Evolutionary conservation across 805 yeast species (phyloP).

Genomic region (Metschnikowia colocasiae): DNA sequence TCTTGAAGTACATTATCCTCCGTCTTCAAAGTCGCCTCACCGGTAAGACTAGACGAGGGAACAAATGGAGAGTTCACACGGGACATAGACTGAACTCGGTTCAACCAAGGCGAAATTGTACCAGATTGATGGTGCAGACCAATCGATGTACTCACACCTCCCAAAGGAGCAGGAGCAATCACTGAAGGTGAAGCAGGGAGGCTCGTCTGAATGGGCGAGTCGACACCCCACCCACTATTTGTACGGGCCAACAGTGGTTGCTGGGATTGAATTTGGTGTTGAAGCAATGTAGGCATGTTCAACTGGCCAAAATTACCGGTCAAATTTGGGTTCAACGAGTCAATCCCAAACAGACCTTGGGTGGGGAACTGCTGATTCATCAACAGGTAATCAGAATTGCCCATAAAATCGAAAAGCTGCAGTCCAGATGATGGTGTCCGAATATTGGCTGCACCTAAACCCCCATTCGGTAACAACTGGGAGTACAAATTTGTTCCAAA

Average conservation of each 20-base stretch:
- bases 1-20: conserved; percentile 35
- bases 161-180: conserved; percentile 20
- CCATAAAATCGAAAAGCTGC: conserved; percentile 19
- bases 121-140: conserved; percentile 27
- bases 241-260: conserved; percentile 31
- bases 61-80: conserved; percentile 41
- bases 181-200: conserved; percentile 29
- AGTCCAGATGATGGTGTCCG: conserved; percentile 18
- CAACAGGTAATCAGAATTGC: conserved; percentile 15
- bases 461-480: conserved; percentile 27
- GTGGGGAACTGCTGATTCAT: conserved; percentile 22
- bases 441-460: conserved; percentile 28
- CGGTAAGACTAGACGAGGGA: conserved; percentile 17
- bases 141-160: conserved; percentile 13
- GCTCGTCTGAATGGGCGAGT: conserved; percentile 21
- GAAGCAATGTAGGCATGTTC: conserved; percentile 35
- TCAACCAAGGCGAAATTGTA: conserved; percentile 42
- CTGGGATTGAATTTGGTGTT: conserved; percentile 27
- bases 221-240: conserved; percentile 41
- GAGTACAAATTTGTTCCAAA: conserved; percentile 24
- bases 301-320: conserved; percentile 13
- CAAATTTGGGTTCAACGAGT: conserved; percentile 16
- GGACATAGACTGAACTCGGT: conserved; percentile 31
- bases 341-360: conserved; percentile 27
- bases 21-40: conserved; percentile 6